Conservation (phyloP, 345 rosid genomes). For the Populus pruinosa region DNA sequence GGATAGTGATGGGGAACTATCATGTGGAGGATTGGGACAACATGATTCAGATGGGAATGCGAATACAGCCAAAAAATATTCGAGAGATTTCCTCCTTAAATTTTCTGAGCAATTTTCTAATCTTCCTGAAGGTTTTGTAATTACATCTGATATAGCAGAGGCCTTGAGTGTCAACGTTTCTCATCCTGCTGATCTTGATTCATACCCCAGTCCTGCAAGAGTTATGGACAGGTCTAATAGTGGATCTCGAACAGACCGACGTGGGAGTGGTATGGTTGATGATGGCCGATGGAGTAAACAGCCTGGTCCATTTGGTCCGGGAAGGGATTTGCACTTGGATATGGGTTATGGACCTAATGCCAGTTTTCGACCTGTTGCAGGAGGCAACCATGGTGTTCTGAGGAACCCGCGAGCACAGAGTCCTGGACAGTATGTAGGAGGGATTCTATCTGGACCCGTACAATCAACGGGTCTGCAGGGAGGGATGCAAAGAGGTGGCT, state of each 20-base stretch:
- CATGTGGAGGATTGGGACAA: conserved; percentile 26
- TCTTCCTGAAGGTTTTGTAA: conserved; percentile 64
- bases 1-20: conserved; percentile 37
- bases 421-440: conserved; percentile 42
- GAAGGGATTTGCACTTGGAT: conserved; percentile 51
- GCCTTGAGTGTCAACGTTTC: conserved; percentile 36
- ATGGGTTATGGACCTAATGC: conserved; percentile 41
- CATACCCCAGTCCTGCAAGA: conserved; percentile 59
- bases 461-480: conserved; percentile 63
- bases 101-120: conserved; percentile 62
- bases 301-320: conserved; percentile 46
- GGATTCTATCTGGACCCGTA: conserved; percentile 70
- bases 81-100: conserved; percentile 87
- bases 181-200: conserved; percentile 52
- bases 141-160: conserved; percentile 47
- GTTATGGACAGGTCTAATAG: conserved; percentile 53
- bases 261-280: conserved; percentile 52
- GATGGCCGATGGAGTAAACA: conserved; percentile 70
- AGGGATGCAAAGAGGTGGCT: conserved; percentile 52
- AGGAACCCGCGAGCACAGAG: conserved; percentile 65
- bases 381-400: conserved; percentile 66
- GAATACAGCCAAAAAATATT: conserved; percentile 64
- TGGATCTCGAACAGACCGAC: conserved; percentile 67
- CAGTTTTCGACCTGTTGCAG: conserved; percentile 70
- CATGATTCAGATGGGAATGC: conserved; percentile 37